Conservation (phyloP, 768 basidiomycete genomes). For the Russula vinacea region DNA sequence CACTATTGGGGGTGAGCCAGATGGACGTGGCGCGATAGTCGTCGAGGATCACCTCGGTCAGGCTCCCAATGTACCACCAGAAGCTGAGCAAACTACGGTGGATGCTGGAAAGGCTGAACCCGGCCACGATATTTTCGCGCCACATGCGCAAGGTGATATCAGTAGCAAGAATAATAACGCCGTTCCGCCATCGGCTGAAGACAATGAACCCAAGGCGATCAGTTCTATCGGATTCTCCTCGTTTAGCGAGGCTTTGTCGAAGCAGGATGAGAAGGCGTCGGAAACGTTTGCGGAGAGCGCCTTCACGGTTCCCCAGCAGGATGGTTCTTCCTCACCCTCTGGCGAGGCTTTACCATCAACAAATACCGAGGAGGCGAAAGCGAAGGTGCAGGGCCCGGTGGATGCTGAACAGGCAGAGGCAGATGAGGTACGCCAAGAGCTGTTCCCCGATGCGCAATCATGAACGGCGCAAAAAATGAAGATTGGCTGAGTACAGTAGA, state of each 20-base stretch:
- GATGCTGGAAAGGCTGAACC: conserved; percentile 62
- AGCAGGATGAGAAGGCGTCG: conserved; percentile 10
- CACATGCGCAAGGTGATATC: conserved; percentile 44
- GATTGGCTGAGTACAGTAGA: background rate
- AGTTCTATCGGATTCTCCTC: conserved; percentile 12
- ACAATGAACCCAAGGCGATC: conserved; percentile 18
- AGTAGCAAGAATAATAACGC: conserved; percentile 42
- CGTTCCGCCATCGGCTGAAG: conserved; percentile 1
- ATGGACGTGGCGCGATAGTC: conserved; percentile 54
- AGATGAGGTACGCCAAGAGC: conserved; percentile 38
- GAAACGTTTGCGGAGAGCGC: conserved; percentile 10
- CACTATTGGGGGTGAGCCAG: conserved; percentile 51
- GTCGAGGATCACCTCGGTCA: conserved; percentile 45
- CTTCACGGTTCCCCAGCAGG: conserved; percentile 3
- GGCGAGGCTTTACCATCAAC: background rate
- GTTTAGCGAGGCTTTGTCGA: background rate
- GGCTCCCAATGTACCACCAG: conserved; percentile 23
- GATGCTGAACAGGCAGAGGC: conserved; percentile 38
- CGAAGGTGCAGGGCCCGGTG: conserved; percentile 33
- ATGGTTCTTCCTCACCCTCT: background rate
- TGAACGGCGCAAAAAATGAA: background rate
- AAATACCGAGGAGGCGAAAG: background rate
- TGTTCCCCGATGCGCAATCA: conserved; percentile 36
- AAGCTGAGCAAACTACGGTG: conserved; percentile 39
- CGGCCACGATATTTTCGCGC: conserved; percentile 70